Conservation (phyloP, 768 basidiomycete genomes). For the Dentipellis sp. region DNA sequence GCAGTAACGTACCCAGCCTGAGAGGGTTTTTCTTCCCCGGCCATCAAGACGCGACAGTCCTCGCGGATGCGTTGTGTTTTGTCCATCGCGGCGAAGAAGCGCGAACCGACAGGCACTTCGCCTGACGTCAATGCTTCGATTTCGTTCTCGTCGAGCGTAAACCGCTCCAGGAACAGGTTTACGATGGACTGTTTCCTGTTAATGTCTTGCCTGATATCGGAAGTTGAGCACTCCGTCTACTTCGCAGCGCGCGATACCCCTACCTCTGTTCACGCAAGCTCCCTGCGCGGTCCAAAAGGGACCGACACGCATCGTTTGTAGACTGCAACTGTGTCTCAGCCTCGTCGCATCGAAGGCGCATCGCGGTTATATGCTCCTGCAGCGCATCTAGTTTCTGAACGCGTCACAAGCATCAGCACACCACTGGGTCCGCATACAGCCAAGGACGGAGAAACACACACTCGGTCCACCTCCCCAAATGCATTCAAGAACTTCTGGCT, state of each 20-base stretch:
- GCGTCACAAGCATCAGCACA: neutral
- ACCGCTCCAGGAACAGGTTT: constrained; percentile 69
- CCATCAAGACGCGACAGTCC: constrained; percentile 82
- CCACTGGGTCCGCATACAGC: neutral
- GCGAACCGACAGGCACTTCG: constrained; percentile 62
- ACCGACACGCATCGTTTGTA: constrained; percentile 70
- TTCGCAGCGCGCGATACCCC: constrained; percentile 9
- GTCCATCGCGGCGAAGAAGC: constrained; percentile 83
- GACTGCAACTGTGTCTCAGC: constrained; percentile 69
- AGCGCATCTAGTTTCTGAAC: constrained; percentile 75
- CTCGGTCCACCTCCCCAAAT: constrained; percentile 85
- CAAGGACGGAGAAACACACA: constrained; percentile 32
- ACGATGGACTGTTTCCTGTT: constrained; percentile 69
- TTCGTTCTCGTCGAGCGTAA: constrained; percentile 75
- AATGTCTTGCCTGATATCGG: constrained; percentile 46
- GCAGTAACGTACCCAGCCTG: constrained; percentile 51
- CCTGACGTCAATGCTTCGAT: constrained; percentile 66
- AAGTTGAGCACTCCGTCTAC: constrained; percentile 3
- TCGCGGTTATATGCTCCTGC: constrained; percentile 66
- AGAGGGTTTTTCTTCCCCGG: constrained; percentile 73
- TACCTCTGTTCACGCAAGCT: constrained; percentile 68
- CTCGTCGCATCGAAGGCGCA: constrained; percentile 77
- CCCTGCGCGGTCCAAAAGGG: constrained; percentile 75
- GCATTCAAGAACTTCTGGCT: constrained; percentile 77
- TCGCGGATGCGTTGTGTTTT: constrained; percentile 73